Base-by-base conservation (phyloP, 805 yeast species). In the Torulaspora indica region DNA sequence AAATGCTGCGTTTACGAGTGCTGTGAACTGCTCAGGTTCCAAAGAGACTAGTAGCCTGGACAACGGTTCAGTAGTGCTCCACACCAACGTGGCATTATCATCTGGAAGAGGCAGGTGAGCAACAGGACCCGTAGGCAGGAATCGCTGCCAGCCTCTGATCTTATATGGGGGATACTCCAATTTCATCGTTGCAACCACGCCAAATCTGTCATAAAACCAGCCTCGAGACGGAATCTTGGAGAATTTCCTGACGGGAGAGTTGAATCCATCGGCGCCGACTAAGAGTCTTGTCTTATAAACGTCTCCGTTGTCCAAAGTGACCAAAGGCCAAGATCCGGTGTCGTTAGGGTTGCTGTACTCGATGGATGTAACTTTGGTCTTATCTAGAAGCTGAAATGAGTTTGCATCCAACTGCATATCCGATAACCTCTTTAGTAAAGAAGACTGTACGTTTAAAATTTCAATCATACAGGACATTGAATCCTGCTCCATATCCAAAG, bases 251-350 rank as follows among this genome's bases (percentile, higher is more conserved):
- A 85, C 98, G 0, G 97, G 96, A 1, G 97, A 89, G 63, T 89
- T 87, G 63, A 81, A 88, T 1, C 98, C 98, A 63, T 93, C 98
- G 31, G 96, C 95, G 7, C 98, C 98, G 12, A 93, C 78, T 15
- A 90, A 69, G n/a, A 90, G 70, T 43, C 96, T 73, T 0, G 95
- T 76, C 56, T 77, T 76, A 40, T 82, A 71, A 9, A 58, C 51
- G 10, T 76, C 75, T 1, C 96, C 97, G 49, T 76, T 76, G 10
- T 78, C 76, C 10, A 90, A 69, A 20, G 75, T 70, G 10, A 91
- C 81, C 7, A 79, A 59, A 1, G 97, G 97, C 95, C 96, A 87
- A 38, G 78, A 77, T 22, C 67, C 66, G 0, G 62, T 44, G 30
- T 64, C 63, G 38, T 67, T 72, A 5, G 67, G 58, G 29, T 49